Base-by-base conservation (phyloP, 768 basidiomycete genomes). In the Suillus plorans region DNA sequence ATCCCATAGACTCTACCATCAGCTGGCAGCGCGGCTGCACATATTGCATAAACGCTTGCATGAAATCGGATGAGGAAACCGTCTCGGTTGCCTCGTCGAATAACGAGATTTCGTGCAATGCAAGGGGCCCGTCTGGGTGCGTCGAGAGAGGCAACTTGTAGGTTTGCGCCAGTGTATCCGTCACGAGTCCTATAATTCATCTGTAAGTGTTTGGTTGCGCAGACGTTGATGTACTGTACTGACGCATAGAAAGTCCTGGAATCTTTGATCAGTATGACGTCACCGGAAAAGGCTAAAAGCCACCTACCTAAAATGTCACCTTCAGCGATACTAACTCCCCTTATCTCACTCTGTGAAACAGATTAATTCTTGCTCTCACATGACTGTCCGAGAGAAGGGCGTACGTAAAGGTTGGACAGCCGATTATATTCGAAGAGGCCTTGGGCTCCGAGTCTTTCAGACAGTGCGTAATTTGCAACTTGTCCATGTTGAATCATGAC, bases 361-460 rank as follows among this genome's bases (percentile, higher is more conserved):
- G 6, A 22, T 57, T 5, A 49, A 20, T 20, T 13, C 13, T 42
- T 12, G 42, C 13, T 57, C 20, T 12, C 22, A 16, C 9, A 25
- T n/a, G 13, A 10, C 4, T 9, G 9, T 16, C 9, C 2, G 34
- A 31, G 10, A n/a, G 37, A 4, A 50, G 53, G 34, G 2, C 76
- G 47, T 63, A 80, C 82, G 64, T 78, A 70, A 42, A 74, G 25
- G 7, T 56, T 59, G 6, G 72, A 65, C 31, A 84, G 69, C 64
- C 78, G 74, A 66, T 82, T 82, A 62, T 69, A 61, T 14, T 69
- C 74, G 41, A 80, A 80, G 0, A 83, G 69, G 0, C 82, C 81
- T 68, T 80, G 81, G 0, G 81, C 81, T 9, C 82, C 82, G 59
- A 79, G 80, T 20, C 81, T 74, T 41, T 82, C 81, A 2, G 71